Conservation (phyloP, 2,329 filamentous ascomycete genomes). For the Neonectria neomacrospora region DNA sequence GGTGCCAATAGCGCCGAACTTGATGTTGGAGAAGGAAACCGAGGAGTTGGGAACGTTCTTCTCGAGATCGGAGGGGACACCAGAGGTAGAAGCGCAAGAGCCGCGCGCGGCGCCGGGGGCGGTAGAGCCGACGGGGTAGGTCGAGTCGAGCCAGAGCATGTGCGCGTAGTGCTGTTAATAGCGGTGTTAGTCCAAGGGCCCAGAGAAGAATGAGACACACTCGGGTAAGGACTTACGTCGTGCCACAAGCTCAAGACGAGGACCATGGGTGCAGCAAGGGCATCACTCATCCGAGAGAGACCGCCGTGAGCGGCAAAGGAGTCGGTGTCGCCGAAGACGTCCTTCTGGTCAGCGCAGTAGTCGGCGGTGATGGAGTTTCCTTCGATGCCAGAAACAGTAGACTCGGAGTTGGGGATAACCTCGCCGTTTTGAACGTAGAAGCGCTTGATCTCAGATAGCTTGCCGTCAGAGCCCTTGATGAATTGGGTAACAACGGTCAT, state of each 20-base stretch:
- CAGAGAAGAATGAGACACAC: background rate
- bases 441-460: slow-evolving; percentile 70
- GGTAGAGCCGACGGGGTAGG: slow-evolving; percentile 64
- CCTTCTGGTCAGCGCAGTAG: slow-evolving; percentile 70
- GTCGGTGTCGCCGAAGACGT: slow-evolving; percentile 63
- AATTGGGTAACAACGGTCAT: slow-evolving; percentile 77
- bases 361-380: slow-evolving; percentile 64
- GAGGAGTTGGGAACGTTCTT: slow-evolving; percentile 56
- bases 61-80: slow-evolving; percentile 63
- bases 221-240: slow-evolving; percentile 56
- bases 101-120: slow-evolving; percentile 64
- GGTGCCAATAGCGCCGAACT: slow-evolving; percentile 64
- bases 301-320: slow-evolving; percentile 68
- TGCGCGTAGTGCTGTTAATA: slow-evolving; percentile 63
- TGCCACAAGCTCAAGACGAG: slow-evolving; percentile 68
- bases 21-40: slow-evolving; percentile 70
- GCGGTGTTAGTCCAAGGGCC: slow-evolving; percentile 15
- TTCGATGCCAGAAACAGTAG: slow-evolving; percentile 51
- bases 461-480: slow-evolving; percentile 58
- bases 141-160: slow-evolving; percentile 81
- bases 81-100: slow-evolving; percentile 62
- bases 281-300: slow-evolving; percentile 64
- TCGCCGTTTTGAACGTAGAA: slow-evolving; percentile 73
- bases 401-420: slow-evolving; percentile 65
- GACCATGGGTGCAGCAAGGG: slow-evolving; percentile 56